A percentile compares a stretch with the other conserved stretches of the same genome.
Conservation (phyloP, 345 rosid species). For the Corchorus olitorius region DNA sequence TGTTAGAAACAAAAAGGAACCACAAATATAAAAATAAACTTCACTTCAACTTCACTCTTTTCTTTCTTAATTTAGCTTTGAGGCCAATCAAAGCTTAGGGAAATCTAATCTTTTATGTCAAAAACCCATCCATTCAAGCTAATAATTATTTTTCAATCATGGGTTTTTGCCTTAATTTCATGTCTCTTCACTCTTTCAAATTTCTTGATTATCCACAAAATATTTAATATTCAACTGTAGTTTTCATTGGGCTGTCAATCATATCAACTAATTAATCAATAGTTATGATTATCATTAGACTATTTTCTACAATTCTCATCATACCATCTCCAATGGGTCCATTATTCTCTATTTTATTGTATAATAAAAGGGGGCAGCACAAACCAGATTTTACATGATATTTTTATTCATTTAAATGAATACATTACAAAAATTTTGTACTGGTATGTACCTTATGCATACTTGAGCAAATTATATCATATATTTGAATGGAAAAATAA, state of each 20-base stretch:
- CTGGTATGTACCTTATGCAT: not conserved
- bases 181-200: not conserved
- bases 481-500: not conserved
- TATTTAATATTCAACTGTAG: not conserved
- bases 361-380: too few species aligned
- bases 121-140: not conserved
- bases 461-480: not conserved
- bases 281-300: not conserved
- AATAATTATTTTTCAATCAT: constrained; percentile 6
- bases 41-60: constrained; percentile 40
- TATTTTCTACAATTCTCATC: not conserved
- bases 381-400: too few species aligned
- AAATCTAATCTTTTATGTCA: constrained; percentile 6
- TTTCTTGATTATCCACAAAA: not conserved
- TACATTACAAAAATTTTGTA: not conserved
- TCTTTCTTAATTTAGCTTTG: constrained; percentile 4
- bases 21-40: not conserved
- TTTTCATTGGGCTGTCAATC: not conserved
- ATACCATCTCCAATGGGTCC: not conserved
- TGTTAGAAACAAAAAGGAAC: not conserved
- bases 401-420: not conserved
- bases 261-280: not conserved
- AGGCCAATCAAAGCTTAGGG: constrained; percentile 3
- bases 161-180: not conserved
- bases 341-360: too few species aligned